Evolutionary conservation across 495 filamentous ascomycete species (phyloP).

Genomic region (Aspergillus heteromorphus): DNA sequence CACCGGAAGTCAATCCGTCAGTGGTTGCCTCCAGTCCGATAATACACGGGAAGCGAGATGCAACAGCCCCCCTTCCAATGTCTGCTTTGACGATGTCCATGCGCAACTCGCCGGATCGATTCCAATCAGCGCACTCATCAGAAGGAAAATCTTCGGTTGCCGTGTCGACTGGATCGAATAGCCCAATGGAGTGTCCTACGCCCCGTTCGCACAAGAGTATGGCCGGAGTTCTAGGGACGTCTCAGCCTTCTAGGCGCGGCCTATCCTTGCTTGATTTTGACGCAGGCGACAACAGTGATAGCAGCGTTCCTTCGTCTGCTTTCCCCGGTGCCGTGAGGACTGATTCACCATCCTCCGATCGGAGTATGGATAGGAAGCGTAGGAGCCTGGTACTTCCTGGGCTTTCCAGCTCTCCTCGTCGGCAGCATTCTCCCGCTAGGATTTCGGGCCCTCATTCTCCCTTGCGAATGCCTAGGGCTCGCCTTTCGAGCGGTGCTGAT

Average conservation of each 20-base stretch:
- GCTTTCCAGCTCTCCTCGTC: slow-evolving; percentile 63
- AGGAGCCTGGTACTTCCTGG: slow-evolving; percentile 75
- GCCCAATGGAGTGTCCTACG: slow-evolving; percentile 86
- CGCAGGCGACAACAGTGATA: slow-evolving; percentile 73
- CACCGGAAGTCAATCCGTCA: slow-evolving; percentile 21
- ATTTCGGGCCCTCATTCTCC: slow-evolving; percentile 75
- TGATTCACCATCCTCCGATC: slow-evolving; percentile 87
- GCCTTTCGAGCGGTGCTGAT: slow-evolving; percentile 68
- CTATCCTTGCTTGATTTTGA: slow-evolving; percentile 76
- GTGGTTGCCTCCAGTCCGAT: slow-evolving; percentile 2
- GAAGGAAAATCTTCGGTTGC: slow-evolving; percentile 52
- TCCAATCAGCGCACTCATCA: slow-evolving; percentile 22
- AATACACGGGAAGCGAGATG: slow-evolving; percentile 8
- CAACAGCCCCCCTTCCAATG: slow-evolving; percentile 21
- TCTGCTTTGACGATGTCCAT: slow-evolving; percentile 42
- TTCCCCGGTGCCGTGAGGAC: slow-evolving; percentile 64
- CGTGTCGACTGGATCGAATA: slow-evolving; percentile 73
- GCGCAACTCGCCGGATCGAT: slow-evolving; percentile 34
- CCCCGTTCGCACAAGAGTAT: slow-evolving; percentile 78
- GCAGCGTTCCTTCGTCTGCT: slow-evolving; percentile 78
- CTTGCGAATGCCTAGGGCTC: slow-evolving; percentile 77
- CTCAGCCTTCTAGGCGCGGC: slow-evolving; percentile 59
- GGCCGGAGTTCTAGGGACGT: slow-evolving; percentile 55
- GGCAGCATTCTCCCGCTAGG: slow-evolving; percentile 81
- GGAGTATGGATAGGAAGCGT: slow-evolving; percentile 76